Evolutionary conservation across 345 rosid species (phyloP).

Genomic region (Gossypium stocksii): DNA sequence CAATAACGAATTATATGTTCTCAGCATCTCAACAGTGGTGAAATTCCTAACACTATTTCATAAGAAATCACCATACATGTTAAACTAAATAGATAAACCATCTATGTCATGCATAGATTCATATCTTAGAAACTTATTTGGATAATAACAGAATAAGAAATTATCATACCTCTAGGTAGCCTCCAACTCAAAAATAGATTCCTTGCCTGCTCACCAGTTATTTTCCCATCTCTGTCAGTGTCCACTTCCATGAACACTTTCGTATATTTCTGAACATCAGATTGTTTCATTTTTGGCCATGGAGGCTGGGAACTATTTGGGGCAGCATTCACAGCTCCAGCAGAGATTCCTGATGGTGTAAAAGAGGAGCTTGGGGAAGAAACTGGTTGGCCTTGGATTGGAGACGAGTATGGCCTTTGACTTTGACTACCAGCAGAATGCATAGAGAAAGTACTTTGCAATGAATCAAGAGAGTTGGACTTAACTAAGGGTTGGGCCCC

Average conservation of each 20-base stretch:
- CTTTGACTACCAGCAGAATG: conserved; percentile 57
- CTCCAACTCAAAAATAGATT: conserved; percentile 95
- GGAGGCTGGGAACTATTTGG: conserved; percentile 49
- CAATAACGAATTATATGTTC: background rate
- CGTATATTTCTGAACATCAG: conserved; percentile 83
- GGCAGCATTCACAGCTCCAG: conserved; percentile 46
- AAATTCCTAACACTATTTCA: background rate
- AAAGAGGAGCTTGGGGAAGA: conserved; percentile 46
- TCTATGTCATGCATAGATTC: background rate
- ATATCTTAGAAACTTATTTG: background rate
- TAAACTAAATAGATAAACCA: background rate
- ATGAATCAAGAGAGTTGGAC: conserved; percentile 61
- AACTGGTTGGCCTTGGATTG: conserved; percentile 43
- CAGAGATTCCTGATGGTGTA: conserved; percentile 48
- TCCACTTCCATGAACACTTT: conserved; percentile 95
- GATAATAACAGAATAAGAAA: conserved; percentile 3
- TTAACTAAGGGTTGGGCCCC: conserved; percentile 48
- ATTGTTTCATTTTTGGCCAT: conserved; percentile 90
- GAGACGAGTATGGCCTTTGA: conserved; percentile 44
- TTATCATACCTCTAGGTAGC: conserved; percentile 79
- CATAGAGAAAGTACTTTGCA: conserved; percentile 61
- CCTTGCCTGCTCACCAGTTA: conserved; percentile 90
- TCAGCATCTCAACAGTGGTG: background rate
- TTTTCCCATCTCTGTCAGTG: conserved; percentile 90
- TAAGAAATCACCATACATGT: background rate